Conservation (phyloP, 75 land plant genomes). For the Pinus albicaulis region DNA sequence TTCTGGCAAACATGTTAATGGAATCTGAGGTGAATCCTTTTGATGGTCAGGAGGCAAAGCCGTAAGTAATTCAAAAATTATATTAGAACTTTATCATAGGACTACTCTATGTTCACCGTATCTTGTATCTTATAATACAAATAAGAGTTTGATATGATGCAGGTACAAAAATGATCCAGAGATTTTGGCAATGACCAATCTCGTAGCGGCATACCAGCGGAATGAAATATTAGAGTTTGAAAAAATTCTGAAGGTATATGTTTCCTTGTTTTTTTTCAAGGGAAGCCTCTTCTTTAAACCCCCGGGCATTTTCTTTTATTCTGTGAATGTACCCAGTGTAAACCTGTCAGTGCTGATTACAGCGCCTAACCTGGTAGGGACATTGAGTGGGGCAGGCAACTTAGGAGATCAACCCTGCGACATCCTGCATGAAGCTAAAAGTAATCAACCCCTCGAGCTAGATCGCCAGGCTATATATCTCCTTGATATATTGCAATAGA, state of each 20-base stretch:
- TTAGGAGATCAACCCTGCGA: no score
- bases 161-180: conserved; percentile 99
- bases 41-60: conserved; percentile 98
- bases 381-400: no score
- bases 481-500: neutral
- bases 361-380: no score
- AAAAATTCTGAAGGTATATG: conserved; percentile 81
- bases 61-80: conserved; percentile 45
- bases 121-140: neutral
- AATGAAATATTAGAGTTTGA: conserved; percentile 98
- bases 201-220: conserved; percentile 92
- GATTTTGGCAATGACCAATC: conserved; percentile 96
- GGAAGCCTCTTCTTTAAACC: neutral
- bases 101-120: neutral
- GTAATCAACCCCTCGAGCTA: no score
- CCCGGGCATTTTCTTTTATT: neutral
- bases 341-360: no score
- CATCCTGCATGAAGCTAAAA: no score
- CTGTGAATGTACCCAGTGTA: neutral
- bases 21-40: conserved; percentile 98
- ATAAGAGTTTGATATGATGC: conserved; percentile 7
- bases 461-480: no score
- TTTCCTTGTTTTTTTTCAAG: neutral
- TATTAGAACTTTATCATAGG: no score
- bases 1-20: conserved; percentile 98